Base-by-base conservation (phyloP, 345 rosid species). In the Syzygium aqueum region DNA sequence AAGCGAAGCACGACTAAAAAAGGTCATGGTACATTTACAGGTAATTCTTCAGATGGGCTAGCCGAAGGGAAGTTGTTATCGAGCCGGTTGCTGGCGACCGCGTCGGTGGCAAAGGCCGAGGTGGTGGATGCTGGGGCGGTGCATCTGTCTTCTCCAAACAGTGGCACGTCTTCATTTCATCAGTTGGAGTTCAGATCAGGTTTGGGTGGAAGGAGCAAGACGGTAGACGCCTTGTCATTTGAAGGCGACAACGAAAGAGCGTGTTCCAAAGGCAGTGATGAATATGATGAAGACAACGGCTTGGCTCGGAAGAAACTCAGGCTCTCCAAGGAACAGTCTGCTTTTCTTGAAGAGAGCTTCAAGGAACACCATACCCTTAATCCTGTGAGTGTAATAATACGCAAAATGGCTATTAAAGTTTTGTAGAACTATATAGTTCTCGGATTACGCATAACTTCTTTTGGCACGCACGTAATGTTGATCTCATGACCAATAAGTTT, bases 341-440 rank as follows among this genome's bases (percentile, higher is more conserved):
- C 97, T 90, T 94, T 97, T 90, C 99, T 97, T 33, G 99, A 97
- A 91, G 98, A 95, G 67, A 95, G 97, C 86, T 97, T 97, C 93
- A 96, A 95, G 92, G 97, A 96, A 87, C 98, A 97, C 90, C 94
- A 85, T 53, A 96, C 98, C 25, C 97, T 96, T 82, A 95, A 94
- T 91, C 97, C 98, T 14, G 99, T 97, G 91, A 89, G 98, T 88
- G n/a, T 52, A 40, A 49, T 13, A 53, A 14, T 2, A 57, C 46
- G 83, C 46, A 43, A 40, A 73, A 73, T 49, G 37, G 27, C 19
- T 17, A 21, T 19, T 37, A 43, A 37, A 73, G 49, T 21, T 23
- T 22, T 5, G 82, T 37, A 37, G 82, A 73, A 73, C 49, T 19
- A 0, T 37, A 73, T 25, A 37, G 49, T 73, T 73, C 27, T 73